Evolutionary conservation across 495 filamentous ascomycete species (phyloP), one percentile per base, ranked within the genome.

Genomic region (Podospora pseudopauciseta): DNA sequence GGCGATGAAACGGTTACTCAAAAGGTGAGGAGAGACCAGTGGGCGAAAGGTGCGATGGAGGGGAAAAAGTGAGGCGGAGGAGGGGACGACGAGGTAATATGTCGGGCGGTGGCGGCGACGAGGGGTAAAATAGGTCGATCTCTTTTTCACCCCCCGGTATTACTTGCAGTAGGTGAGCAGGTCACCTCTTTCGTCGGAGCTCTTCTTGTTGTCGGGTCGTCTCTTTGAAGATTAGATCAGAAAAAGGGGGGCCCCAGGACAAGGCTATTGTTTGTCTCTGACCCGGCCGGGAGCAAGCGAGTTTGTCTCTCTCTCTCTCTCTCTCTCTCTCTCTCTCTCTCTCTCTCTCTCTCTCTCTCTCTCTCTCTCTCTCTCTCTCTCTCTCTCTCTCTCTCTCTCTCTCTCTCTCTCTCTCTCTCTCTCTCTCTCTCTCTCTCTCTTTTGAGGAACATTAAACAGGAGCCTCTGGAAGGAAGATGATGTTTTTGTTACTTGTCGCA

Each of bases 71-170:
- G 39, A 49, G 39, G 39, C 39, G 39, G 15, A 49, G 39, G 39
- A 49, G 6, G 39, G 39, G 39, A 49, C 20, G 20, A 16, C 0
- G 15, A 13, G 9, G 9, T 49, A 49, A 13, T 49, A 16, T 49
- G 39, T 49, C 39, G 39, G 39, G 39, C n/a, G 55, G 55, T 58
- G 55, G 55, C 55, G 55, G 55, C 55, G 55, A 58, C n/a, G 55
- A 58, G 55, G 55, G 55, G 55, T 58, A 58, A 58, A 58, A 58
- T 19, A 58, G 55, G n/a, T 58, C 4, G n/a, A 7, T 20, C 20
- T 58, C 18, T 58, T 19, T 19, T 19, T 9, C 5, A 9, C 55
- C 55, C 55, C 55, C 23, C 55, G 4, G 4, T 18, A 6, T 5
- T 5, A 23, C 5, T 23, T 23, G 19, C 19, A 5, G 54, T 57